Conservation (phyloP, 495 filamentous ascomycete species). For the Neurospora terricola region DNA sequence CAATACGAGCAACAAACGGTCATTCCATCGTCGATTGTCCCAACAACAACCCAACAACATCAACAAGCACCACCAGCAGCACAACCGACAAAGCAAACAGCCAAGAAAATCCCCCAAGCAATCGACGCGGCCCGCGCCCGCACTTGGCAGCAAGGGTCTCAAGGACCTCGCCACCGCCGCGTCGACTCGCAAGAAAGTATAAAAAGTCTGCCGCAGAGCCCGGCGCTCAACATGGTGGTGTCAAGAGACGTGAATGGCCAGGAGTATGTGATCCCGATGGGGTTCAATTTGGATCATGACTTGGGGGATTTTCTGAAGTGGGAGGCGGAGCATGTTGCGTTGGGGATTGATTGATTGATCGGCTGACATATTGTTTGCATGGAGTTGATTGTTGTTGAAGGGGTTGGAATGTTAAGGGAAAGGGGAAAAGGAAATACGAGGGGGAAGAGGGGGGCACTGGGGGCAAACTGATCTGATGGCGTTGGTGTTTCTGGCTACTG, state of each 20-base stretch:
- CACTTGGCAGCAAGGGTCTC: neutral
- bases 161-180: conserved; percentile 6
- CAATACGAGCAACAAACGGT: neutral
- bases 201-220: conserved; percentile 37
- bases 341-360: neutral
- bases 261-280: conserved; percentile 41
- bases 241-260: conserved; percentile 27
- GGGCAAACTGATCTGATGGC: neutral
- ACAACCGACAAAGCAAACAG: neutral
- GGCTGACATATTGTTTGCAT: neutral
- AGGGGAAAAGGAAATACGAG: neutral
- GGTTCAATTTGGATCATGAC: conserved; percentile 45
- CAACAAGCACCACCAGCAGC: neutral
- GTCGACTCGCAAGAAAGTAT: conserved; percentile 13
- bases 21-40: neutral
- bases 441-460: neutral
- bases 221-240: conserved; percentile 39
- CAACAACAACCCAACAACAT: neutral
- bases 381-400: no score
- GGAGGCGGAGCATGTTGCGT: conserved; percentile 31
- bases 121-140: neutral
- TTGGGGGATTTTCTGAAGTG: conserved; percentile 41
- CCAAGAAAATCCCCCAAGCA: neutral
- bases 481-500: neutral
- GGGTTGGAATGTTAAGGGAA: neutral